A percentile compares a stretch with the other conserved stretches of the same genome.
Evolutionary conservation across 2,329 filamentous ascomycete species (phyloP).

Genomic region (Colletotrichum sp.): DNA sequence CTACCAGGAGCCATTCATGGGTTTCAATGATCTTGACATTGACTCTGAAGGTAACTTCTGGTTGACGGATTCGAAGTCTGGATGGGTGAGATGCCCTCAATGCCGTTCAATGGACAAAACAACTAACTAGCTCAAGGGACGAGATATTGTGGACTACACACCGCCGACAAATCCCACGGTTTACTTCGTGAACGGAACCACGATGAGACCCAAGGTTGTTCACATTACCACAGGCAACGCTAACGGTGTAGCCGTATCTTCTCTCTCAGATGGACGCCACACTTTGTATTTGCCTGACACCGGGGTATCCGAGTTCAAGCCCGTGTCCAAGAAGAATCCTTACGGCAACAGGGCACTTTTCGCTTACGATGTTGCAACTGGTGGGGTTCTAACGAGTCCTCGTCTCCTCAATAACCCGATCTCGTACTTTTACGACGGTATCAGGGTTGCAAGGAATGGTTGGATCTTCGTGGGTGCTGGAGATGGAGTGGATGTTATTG

Average conservation of each 20-base stretch:
- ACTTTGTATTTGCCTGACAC: not conserved
- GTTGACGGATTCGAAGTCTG: not conserved
- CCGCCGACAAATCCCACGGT: not conserved
- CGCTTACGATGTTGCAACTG: not conserved
- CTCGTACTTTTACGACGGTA: not conserved
- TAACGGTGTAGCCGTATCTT: not conserved
- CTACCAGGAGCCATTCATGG: not conserved
- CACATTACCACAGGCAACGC: not conserved
- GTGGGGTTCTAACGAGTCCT: not conserved
- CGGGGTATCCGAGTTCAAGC: not conserved
- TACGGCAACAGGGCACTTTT: not conserved
- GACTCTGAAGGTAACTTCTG: not conserved
- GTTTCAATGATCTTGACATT: not conserved
- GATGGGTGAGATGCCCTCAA: not conserved
- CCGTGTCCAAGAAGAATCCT: not conserved
- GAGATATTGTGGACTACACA: not conserved
- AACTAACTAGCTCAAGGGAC: not conserved
- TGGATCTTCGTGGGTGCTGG: not conserved
- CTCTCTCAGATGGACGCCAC: not conserved
- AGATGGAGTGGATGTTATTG: not conserved
- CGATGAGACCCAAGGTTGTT: not conserved
- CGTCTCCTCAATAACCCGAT: not conserved
- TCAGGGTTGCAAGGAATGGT: not conserved
- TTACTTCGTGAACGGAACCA: not conserved
- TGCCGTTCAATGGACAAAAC: accelerated